phyloP scores from a whole-genome alignment of 1,284 basidiomycete species.

The Papiliotrema terrestris region DNA sequence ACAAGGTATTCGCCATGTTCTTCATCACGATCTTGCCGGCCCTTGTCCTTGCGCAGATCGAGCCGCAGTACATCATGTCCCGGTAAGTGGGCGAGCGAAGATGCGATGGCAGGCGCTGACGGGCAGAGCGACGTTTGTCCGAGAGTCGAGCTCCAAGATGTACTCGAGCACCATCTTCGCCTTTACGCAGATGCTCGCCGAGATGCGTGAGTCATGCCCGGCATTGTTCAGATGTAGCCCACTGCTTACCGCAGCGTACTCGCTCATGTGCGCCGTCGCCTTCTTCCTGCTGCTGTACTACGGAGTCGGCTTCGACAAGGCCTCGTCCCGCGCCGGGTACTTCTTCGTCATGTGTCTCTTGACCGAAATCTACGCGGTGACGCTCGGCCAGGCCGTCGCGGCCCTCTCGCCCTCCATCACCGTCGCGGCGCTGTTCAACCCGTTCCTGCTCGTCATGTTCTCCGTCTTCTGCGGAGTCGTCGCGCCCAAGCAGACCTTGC shows the following conservation, averaged over 20 bases:
- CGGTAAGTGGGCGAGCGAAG: constrained; percentile 47
- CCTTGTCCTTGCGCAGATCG: constrained; percentile 55
- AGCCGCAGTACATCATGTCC: constrained; percentile 66
- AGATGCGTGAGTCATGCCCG: constrained; percentile 63
- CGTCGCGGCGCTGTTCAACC: constrained; percentile 76
- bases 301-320: constrained; percentile 36
- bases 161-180: constrained; percentile 62
- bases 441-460: constrained; percentile 67
- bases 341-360: constrained; percentile 63
- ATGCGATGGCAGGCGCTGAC: constrained; percentile 22
- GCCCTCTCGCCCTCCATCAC: constrained; percentile 61
- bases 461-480: constrained; percentile 76
- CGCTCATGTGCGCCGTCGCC: constrained; percentile 62
- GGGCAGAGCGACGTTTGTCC: constrained; percentile 51
- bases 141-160: constrained; percentile 57
- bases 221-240: constrained; percentile 23
- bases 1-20: constrained; percentile 58
- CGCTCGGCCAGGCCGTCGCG: constrained; percentile 66
- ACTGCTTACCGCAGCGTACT: constrained; percentile 22
- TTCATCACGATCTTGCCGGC: constrained; percentile 45
- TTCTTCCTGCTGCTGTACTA: constrained; percentile 64
- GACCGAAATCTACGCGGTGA: constrained; percentile 71
- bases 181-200: constrained; percentile 73
- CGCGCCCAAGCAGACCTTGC: constrained; percentile 60
- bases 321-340: constrained; percentile 32